Evolutionary conservation across 140 eudicot genomes (phyloP).

Genomic region (Ambrosia hybrid): DNA sequence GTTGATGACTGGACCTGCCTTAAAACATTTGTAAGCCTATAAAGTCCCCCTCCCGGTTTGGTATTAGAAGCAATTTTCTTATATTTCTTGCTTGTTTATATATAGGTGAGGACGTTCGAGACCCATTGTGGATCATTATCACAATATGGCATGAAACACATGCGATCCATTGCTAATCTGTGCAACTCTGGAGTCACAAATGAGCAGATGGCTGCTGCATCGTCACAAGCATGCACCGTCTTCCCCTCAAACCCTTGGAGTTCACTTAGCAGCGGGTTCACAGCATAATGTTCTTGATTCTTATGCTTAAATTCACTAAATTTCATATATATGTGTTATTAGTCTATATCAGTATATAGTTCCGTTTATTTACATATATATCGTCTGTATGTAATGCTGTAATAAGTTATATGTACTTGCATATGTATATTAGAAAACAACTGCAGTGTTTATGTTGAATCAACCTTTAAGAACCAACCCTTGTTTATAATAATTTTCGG

Average conservation of each 20-base stretch:
- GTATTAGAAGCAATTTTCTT: background rate
- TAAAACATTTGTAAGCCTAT: conserved; percentile 54
- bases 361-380: conserved; percentile 24
- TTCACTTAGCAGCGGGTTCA: conserved; percentile 70
- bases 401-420: conserved; percentile 26
- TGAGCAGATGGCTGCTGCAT: conserved; percentile 71
- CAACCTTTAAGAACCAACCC: no score
- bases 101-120: conserved; percentile 78
- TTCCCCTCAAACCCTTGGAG: conserved; percentile 76
- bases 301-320: background rate
- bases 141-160: conserved; percentile 85
- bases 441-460: conserved; percentile 6
- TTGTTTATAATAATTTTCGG: no score
- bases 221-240: conserved; percentile 65
- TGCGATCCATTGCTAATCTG: conserved; percentile 73
- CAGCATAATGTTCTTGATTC: conserved; percentile 43
- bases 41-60: background rate
- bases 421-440: conserved; percentile 32
- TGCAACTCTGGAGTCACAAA: conserved; percentile 23
- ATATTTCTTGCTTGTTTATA: background rate
- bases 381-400: conserved; percentile 19
- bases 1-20: conserved; percentile 93
- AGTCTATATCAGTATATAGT: background rate
- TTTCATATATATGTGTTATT: conserved; percentile 16
- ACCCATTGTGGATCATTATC: conserved; percentile 76